phyloP scores from a whole-genome alignment of 305 asterid genomes.

The Fraxinus dipetala region DNA sequence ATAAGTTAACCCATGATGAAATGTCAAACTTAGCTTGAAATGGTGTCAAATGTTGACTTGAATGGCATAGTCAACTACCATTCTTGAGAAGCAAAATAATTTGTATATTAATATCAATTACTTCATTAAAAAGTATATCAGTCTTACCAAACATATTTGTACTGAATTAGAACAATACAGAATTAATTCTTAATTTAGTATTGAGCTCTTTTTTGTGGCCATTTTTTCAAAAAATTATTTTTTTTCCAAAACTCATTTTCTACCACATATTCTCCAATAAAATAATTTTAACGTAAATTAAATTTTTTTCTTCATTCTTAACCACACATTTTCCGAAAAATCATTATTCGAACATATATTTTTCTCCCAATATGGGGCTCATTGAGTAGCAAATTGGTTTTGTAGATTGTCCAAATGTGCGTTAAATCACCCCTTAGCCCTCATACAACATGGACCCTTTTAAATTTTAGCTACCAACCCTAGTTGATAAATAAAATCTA shows the following conservation, averaged over 20 bases:
- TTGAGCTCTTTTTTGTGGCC: no score
- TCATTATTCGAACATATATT: no score
- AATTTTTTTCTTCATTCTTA: no score
- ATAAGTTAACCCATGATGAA: conserved; percentile 6
- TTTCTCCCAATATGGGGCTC: neutral
- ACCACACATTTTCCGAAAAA: no score
- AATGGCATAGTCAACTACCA: neutral
- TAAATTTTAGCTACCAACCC: neutral
- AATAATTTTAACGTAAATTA: no score
- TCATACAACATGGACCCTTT: neutral
- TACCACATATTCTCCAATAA: no score
- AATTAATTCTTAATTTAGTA: neutral
- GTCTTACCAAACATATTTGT: neutral
- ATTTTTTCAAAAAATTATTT: no score
- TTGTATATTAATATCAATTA: no score
- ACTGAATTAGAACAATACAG: neutral
- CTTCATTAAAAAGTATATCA: neutral
- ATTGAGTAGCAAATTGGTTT: neutral
- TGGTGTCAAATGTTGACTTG: neutral
- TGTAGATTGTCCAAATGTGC: no score
- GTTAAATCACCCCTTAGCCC: neutral
- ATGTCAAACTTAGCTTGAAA: neutral
- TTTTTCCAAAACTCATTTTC: no score
- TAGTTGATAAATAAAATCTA: neutral
- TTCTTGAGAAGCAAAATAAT: neutral